These are phyloP conservation scores for Nannizziopsis arthrosporioides DNA, from an alignment of 2,329 filamentous ascomycete genomes.

Conservation along the genomic window DNA sequence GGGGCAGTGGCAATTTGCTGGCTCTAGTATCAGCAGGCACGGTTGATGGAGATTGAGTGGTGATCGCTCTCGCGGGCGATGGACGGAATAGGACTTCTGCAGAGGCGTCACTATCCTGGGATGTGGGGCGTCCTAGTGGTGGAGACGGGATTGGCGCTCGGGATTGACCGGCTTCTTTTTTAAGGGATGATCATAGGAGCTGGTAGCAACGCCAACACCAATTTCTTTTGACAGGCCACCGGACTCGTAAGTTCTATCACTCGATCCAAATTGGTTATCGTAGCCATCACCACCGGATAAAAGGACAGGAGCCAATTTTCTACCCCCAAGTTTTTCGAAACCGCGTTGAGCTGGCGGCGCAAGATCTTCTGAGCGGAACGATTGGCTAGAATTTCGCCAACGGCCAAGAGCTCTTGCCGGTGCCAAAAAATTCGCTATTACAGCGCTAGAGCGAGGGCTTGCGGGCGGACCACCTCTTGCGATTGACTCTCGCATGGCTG, in stretches of 20 bases:
- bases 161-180: constrained; percentile 12
- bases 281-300: constrained; percentile 38
- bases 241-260: constrained; percentile 24
- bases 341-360: constrained; percentile 32
- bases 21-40: constrained; percentile 13
- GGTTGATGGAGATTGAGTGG: constrained; percentile 21
- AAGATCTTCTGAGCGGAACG: constrained; percentile 25
- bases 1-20: constrained; percentile 17
- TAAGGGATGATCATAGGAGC: constrained; percentile 5
- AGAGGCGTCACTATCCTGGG: constrained; percentile 17
- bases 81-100: constrained; percentile 31
- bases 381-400: constrained; percentile 30
- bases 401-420: constrained; percentile 31
- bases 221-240: constrained; percentile 20
- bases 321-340: constrained; percentile 40
- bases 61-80: constrained; percentile 34
- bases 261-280: constrained; percentile 23
- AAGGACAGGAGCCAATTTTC: constrained; percentile 39
- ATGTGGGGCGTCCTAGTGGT: constrained; percentile 13
- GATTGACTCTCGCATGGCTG: constrained; percentile 16
- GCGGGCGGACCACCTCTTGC: constrained; percentile 4
- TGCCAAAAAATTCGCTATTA: constrained; percentile 30
- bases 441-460: constrained; percentile 28
- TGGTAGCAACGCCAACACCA: constrained; percentile 4
- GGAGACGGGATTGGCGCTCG: constrained; percentile 11